phyloP scores from a whole-genome alignment of 2,329 filamentous ascomycete genomes.

The Talaromyces sp. region DNA sequence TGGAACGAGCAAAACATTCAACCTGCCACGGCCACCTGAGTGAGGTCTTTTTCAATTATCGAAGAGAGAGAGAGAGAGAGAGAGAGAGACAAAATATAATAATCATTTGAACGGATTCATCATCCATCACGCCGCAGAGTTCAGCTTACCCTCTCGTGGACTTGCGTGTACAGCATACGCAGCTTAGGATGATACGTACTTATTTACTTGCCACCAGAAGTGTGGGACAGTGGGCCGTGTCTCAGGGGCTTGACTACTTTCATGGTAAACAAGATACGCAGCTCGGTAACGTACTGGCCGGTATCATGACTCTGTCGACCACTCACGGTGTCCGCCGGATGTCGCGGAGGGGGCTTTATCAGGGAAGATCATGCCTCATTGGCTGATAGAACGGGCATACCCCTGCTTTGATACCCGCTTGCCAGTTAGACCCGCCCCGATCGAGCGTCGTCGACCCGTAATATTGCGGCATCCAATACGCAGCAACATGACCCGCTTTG shows the following conservation, averaged over 20 bases:
- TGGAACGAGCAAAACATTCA: background rate
- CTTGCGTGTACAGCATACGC: background rate
- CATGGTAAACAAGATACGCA: background rate
- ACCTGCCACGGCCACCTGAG: background rate
- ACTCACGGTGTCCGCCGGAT: constrained; percentile 7
- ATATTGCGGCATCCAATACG: background rate
- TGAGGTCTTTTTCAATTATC: background rate
- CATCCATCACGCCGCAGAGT: background rate
- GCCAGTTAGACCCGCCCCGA: background rate
- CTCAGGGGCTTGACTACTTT: constrained; percentile 18
- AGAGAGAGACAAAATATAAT: too few species aligned
- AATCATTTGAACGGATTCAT: background rate
- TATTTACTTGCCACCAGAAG: constrained; percentile 11
- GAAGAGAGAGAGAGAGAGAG: too few species aligned
- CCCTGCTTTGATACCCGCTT: constrained; percentile 5
- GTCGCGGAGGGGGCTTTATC: background rate
- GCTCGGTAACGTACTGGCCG: constrained; percentile 4
- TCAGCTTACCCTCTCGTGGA: background rate
- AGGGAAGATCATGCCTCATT: background rate
- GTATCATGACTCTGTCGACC: background rate
- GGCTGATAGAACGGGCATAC: background rate
- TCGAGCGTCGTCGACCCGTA: background rate
- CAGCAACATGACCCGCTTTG: background rate
- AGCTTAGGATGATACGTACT: background rate
- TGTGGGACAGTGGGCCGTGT: constrained; percentile 15